Base-by-base conservation (phyloP, 169 alveolate species). In the Cryptosporidium ryanae region DNA sequence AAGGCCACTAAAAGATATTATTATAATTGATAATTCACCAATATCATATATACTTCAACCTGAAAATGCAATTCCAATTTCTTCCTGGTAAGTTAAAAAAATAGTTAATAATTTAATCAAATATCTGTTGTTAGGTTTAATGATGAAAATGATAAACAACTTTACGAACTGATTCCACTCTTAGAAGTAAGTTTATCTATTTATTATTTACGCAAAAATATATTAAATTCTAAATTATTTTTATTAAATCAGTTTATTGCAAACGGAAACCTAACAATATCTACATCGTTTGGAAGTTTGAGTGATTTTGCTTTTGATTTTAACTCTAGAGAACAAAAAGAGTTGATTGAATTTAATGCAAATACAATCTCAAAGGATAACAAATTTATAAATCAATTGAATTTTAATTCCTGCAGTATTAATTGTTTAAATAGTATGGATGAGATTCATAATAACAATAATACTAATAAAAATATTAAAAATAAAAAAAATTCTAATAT, bases 1-100 rank as follows among this genome's bases (percentile, higher is more conserved):
- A n/a, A 92, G 99, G 64, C 93, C 93, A 23, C 89, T 95, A 57
- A 90, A 93, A 46, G 95, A 95, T 44, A 90, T 95, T 15, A 93
- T 96, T 21, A 93, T 95, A 18, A 90, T 96, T 55, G 98, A 96
- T 82, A 96, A 97, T 91, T 95, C 98, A 25, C 96, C 97, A n/a
- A 89, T 92, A 55, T 94, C 97, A 32, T 96, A 94, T 82, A 65
- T 93, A 27, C 91, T 95, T 66, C 95, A 96, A 68, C 97, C 97
- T 34, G 96, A 95, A 70, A 96, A 96, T 84, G 98, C 98, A 13
- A 89, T 97, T 29, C 97, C 98, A 57, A 95, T 95, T 66, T 90
- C 90, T 46, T 93, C 97, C 82, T 97, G 98, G 96, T 91, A 89
- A 25, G 91, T 18, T 54, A 43, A 29, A 15, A 49, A 12, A 65